Evolutionary conservation across 495 filamentous ascomycete species (phyloP), one percentile per base, ranked within the genome.

Genomic region (Penicillium longicatenatum): DNA sequence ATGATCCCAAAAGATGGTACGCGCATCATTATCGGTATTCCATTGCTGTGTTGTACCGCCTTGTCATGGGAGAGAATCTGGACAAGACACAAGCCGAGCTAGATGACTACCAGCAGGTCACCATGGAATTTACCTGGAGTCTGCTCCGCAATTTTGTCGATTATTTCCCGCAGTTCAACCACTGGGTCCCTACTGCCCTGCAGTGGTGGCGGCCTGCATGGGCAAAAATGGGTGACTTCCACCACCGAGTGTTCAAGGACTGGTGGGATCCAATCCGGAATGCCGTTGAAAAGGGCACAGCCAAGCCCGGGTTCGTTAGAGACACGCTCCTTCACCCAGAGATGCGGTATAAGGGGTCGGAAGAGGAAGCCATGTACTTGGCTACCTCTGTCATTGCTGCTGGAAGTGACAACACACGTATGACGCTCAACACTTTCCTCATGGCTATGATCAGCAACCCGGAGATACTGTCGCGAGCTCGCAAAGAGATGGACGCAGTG

Each of bases 301-400:
- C 71, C 12, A 62, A 66, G 11, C 63, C 68, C 5, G 66, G 63
- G 30, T 74, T 62, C 19, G 63, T 67, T 10, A 54, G 68, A 7
- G 72, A 80, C 54, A 61, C 67, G 3, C 64, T 78, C n/a, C 42
- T 76, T 11, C 56, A 72, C 17, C 51, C 59, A 16, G 73, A 74
- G 22, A 70, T 64, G 1, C 72, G 69, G 54, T 78, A 69, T 58
- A 62, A 61, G 1, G 75, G 74, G 4, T 53, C 67, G 30, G 73
- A 77, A 10, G 69, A 79, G 46, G 70, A 79, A 50, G 67, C 69
- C n/a, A 79, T 80, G 75, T 80, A 77, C 51, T 61, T 79, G 10
- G 65, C 70, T 1, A 68, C 70, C 55, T 61, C 63, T 21, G 50
- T 80, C 7, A 61, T 82, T 11, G 73, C 67, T 54, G 79, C 79